These are phyloP conservation scores for Colletotrichum sp. DNA, from an alignment of 2,329 filamentous ascomycete genomes.

Conservation along the genomic window DNA sequence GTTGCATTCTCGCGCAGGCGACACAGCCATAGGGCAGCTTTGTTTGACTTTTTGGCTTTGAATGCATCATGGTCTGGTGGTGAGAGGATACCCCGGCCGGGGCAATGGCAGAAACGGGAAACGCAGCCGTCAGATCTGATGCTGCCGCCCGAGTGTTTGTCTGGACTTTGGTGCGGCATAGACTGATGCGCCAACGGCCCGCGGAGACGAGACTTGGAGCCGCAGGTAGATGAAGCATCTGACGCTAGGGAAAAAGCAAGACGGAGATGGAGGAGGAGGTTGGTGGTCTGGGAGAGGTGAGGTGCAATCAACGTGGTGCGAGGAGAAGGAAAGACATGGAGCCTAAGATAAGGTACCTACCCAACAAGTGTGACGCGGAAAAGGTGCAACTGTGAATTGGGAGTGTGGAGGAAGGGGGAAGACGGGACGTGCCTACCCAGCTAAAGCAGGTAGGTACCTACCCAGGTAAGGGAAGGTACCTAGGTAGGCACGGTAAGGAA, in stretches of 20 bases:
- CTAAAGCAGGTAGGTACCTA: not conserved
- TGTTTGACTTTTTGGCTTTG: not conserved
- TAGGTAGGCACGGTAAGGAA: not conserved
- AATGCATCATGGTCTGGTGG: not conserved
- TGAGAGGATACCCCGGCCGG: conserved; percentile 12
- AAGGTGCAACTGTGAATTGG: not conserved
- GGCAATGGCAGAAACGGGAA: not conserved
- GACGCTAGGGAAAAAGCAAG: not conserved
- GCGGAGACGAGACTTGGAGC: not conserved
- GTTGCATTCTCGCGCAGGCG: not conserved
- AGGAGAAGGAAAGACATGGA: not conserved
- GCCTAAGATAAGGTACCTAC: not conserved
- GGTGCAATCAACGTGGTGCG: not conserved
- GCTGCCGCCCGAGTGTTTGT: not conserved
- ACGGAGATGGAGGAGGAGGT: not conserved
- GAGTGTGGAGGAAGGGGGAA: not conserved
- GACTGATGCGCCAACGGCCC: not conserved
- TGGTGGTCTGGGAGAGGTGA: not conserved
- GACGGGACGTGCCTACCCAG: not conserved
- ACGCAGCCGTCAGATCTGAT: not conserved
- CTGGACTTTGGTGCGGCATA: not conserved
- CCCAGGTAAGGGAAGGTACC: not conserved
- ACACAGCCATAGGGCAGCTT: not conserved
- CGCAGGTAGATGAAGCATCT: not conserved
- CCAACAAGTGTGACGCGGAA: not conserved